Conservation (phyloP, 2,329 filamentous ascomycete species). For the Venturia nashicola region DNA sequence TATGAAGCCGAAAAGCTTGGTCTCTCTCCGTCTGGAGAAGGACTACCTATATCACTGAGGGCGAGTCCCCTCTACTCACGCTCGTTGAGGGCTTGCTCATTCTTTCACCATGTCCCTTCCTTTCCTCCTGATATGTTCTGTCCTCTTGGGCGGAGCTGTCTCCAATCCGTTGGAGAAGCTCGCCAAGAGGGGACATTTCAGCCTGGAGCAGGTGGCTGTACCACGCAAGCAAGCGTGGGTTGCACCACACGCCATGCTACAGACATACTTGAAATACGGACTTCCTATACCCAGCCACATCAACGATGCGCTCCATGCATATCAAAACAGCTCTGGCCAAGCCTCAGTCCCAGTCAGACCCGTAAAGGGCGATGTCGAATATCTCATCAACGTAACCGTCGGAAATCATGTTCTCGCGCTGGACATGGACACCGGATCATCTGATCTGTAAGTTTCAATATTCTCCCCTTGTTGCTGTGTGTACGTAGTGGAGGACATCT, state of each 20-base stretch:
- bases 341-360: background rate
- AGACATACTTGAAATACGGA: constrained; percentile 7
- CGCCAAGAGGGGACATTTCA: background rate
- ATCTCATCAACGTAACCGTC: constrained; percentile 8
- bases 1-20: constrained; percentile 1
- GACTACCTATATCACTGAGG: constrained; percentile 1
- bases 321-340: background rate
- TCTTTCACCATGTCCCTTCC: constrained; percentile 2
- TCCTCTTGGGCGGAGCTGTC: background rate
- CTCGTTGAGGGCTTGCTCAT: background rate
- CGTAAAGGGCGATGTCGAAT: constrained; percentile 8
- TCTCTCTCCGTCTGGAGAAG: background rate
- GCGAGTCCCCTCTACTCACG: background rate
- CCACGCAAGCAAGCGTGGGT: background rate
- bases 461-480: background rate
- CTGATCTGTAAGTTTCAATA: constrained; percentile 9
- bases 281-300: background rate
- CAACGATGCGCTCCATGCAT: background rate
- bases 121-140: constrained; percentile 1
- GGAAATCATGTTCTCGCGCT: constrained; percentile 3
- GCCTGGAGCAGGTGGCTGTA: constrained; percentile 2
- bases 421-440: constrained; percentile 10
- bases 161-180: constrained; percentile 4
- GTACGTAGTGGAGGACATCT: background rate
- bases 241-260: background rate